Base-by-base conservation (phyloP, 208 protist species). In the Tetramitus jugosus region DNA sequence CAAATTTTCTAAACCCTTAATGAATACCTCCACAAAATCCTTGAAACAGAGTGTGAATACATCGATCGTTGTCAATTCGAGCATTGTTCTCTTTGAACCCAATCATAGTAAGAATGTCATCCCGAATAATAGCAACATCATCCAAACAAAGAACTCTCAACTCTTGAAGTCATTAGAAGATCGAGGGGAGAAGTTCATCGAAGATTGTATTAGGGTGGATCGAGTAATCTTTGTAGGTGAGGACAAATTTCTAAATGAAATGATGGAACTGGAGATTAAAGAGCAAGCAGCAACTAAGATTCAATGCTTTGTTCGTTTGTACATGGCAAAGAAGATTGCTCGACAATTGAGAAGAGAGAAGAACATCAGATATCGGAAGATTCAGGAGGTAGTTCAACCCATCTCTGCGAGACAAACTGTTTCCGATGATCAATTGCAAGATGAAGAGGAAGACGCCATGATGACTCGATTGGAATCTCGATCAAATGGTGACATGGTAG, bases 201-300 rank as follows among this genome's bases (percentile, higher is more conserved):
- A n/a, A n/a, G n/a, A n/a, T n/a, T n/a, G n/a, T n/a, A n/a, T n/a
- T n/a, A n/a, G n/a, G n/a, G 49, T 20, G 20, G 65, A 71, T 14
- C 3, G 29, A 7, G 26, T 71, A 6, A 71, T 71, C 10, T 71
- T 71, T 40, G n/a, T n/a, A n/a, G 20, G 33, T 3, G 65, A 71
- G 33, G 65, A 71, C 3, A 33, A 49, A 37, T 71, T 40, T 33
- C 3, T 71, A 17, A 71, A 71, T 49, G 26, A 52, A 6, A 49
- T 71, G 20, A 40, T 49, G 33, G n/a, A 71, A 17, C 43, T 17
- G 33, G n/a, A 17, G 2, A 49, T 42, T 17, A 43, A 29, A 31
- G 65, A 71, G 29, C 10, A 49, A 49, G 65, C 65, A 35, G 65
- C 65, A 2, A 71, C 40, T 1, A 71, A 71, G 35, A 71, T 71